Evolutionary conservation across 2,329 filamentous ascomycete species (phyloP).

Genomic region (Alternaria sp.): DNA sequence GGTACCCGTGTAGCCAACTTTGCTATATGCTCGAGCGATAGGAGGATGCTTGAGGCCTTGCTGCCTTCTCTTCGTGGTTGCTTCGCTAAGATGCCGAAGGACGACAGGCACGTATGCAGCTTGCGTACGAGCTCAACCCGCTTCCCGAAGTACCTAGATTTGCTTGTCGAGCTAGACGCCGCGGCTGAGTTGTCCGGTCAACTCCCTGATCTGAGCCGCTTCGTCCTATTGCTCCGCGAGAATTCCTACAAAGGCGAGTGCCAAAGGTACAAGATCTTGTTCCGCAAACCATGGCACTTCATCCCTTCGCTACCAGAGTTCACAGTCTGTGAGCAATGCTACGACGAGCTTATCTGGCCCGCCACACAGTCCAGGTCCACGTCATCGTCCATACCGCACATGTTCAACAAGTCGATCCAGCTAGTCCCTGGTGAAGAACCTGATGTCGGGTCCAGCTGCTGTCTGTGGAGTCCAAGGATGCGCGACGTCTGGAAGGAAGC

Average conservation of each 20-base stretch:
- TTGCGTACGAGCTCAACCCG: slow-evolving; percentile 68
- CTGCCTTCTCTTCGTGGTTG: slow-evolving; percentile 74
- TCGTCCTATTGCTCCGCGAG: slow-evolving; percentile 68
- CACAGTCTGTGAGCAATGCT: slow-evolving; percentile 88
- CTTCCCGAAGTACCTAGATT: slow-evolving; percentile 64
- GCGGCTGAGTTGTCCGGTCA: slow-evolving; percentile 44
- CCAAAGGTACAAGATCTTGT: slow-evolving; percentile 65
- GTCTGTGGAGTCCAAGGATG: slow-evolving; percentile 84
- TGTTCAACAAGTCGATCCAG: slow-evolving; percentile 62
- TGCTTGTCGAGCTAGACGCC: slow-evolving; percentile 62
- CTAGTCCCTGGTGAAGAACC: slow-evolving; percentile 59
- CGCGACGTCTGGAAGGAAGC: slow-evolving; percentile 72
- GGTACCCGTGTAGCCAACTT: slow-evolving; percentile 72
- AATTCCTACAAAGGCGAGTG: slow-evolving; percentile 62
- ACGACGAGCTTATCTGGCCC: slow-evolving; percentile 78
- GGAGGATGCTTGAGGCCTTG: slow-evolving; percentile 72
- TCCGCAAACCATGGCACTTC: slow-evolving; percentile 75
- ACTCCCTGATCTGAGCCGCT: slow-evolving; percentile 62
- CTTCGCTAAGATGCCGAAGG: slow-evolving; percentile 57
- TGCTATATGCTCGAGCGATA: slow-evolving; percentile 76
- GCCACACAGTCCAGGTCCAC: slow-evolving; percentile 58
- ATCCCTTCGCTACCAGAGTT: slow-evolving; percentile 78
- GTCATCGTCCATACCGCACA: slow-evolving; percentile 44
- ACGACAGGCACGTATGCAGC: slow-evolving; percentile 64
- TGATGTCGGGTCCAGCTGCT: slow-evolving; percentile 63